Percentiles rank a stretch among this genome's conserved stretches.
These are phyloP conservation scores for Gonapodya sp. DNA, from an alignment of 192 early-diverging fungal species.

Conservation along the genomic window DNA sequence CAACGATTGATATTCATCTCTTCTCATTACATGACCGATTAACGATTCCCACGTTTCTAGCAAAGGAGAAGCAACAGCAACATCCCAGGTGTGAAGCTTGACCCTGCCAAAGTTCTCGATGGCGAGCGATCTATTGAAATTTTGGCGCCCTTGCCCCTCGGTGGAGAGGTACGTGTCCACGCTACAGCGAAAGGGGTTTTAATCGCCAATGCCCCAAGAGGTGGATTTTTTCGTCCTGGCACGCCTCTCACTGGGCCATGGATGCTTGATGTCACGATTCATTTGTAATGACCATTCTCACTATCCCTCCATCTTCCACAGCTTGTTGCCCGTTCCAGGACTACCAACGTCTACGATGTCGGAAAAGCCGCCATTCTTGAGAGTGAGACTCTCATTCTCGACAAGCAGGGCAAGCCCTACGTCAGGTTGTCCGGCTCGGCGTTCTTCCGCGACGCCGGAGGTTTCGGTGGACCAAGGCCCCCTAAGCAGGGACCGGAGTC, in stretches of 20 bases:
- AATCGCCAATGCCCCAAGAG: too few relatives aligned
- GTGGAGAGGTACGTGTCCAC: conserved; percentile 42
- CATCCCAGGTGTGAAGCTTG: conserved; percentile 8
- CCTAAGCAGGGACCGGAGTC: conserved; percentile 81
- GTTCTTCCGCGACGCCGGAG: conserved; percentile 90
- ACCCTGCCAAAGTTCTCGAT: conserved; percentile 56
- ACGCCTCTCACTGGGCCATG: not conserved
- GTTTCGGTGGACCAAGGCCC: conserved; percentile 59
- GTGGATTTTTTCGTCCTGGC: too few relatives aligned
- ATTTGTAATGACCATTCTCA: not conserved
- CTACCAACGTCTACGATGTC: conserved; percentile 5
- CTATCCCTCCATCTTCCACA: not conserved
- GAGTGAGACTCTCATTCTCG: conserved; percentile 58
- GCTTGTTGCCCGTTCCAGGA: conserved; percentile 44
- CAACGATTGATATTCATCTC: not conserved
- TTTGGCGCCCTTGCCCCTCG: conserved; percentile 75
- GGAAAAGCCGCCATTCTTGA: conserved; percentile 11
- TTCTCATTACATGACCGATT: not conserved
- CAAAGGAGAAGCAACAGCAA: not conserved
- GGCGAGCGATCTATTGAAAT: conserved; percentile 95
- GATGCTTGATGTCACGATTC: not conserved
- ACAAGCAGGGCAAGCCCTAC: conserved; percentile 95
- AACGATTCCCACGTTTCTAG: too few relatives aligned
- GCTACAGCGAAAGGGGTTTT: too few relatives aligned
- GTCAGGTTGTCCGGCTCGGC: conserved; percentile 70